Percentiles rank a stretch among this genome's conserved stretches.
These are phyloP conservation scores for Saururus chinensis DNA, from an alignment of 164 flowering plant genomes.

Conservation along the genomic window DNA sequence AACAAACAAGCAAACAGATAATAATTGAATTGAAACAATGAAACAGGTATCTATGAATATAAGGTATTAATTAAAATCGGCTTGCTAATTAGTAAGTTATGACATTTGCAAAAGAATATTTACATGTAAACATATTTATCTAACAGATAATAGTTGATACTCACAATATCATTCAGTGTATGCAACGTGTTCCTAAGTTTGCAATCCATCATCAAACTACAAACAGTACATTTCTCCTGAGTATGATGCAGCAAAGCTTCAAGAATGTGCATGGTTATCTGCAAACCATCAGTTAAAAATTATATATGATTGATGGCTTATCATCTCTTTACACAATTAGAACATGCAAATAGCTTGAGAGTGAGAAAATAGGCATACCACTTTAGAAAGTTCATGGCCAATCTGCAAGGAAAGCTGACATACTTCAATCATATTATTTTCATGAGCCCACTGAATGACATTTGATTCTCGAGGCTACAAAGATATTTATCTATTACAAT, in stretches of 20 bases:
- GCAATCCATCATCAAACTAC: constrained; percentile 16
- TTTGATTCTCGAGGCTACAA: constrained; percentile 27
- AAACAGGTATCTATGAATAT: too few species aligned
- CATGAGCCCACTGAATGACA: constrained; percentile 33
- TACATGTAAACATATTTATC: too few species aligned
- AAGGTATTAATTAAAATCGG: too few species aligned
- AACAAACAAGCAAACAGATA: too few species aligned
- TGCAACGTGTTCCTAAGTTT: constrained; percentile 27
- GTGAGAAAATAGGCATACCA: constrained; percentile 19
- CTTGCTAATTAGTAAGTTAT: too few species aligned
- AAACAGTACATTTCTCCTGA: constrained; percentile 17
- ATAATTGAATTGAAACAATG: too few species aligned
- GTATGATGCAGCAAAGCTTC: constrained; percentile 29
- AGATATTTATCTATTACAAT: background rate
- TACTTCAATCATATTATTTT: constrained; percentile 22
- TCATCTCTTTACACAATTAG: background rate
- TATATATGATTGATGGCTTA: background rate
- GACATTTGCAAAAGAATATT: too few species aligned
- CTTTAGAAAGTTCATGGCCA: constrained; percentile 35
- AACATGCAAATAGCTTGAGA: background rate
- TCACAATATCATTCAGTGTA: background rate
- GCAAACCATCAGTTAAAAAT: background rate
- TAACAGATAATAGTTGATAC: too few species aligned
- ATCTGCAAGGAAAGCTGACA: constrained; percentile 16
- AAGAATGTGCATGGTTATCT: constrained; percentile 33